These are phyloP conservation scores for Guyanaporus albipodus DNA, from an alignment of 768 basidiomycete species.

Conservation along the genomic window DNA sequence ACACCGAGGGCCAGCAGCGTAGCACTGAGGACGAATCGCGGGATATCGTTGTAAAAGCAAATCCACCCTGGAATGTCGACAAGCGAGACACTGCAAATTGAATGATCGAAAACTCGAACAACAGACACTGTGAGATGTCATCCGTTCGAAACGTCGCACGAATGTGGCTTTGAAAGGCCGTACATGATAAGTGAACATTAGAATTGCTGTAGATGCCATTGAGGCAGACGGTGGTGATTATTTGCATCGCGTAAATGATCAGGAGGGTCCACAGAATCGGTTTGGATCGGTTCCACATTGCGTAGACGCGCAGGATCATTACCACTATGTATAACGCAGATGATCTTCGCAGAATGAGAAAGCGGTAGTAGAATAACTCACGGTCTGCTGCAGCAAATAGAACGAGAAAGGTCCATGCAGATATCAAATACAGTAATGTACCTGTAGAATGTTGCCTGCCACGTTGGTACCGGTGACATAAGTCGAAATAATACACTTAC, in stretches of 20 bases:
- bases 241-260: not conserved
- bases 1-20: too few species aligned
- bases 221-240: not conserved
- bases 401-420: not conserved
- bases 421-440: not conserved
- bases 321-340: not conserved
- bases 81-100: too few species aligned
- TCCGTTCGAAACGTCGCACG: too few species aligned
- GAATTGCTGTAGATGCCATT: not conserved
- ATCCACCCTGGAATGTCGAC: too few species aligned
- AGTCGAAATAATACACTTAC: not conserved
- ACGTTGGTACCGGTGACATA: not conserved
- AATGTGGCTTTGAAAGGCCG: too few species aligned
- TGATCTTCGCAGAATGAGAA: not conserved
- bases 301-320: not conserved
- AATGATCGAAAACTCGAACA: too few species aligned
- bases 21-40: too few species aligned
- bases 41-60: too few species aligned
- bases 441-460: not conserved
- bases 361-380: not conserved
- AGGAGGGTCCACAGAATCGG: not conserved
- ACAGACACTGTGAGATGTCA: too few species aligned
- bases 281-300: not conserved
- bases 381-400: not conserved
- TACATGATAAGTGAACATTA: not conserved